Percentiles rank a stretch among this genome's conserved stretches.
Conservation (phyloP, 2,329 filamentous ascomycete species). For the Phaeophleospora eucalypticola region DNA sequence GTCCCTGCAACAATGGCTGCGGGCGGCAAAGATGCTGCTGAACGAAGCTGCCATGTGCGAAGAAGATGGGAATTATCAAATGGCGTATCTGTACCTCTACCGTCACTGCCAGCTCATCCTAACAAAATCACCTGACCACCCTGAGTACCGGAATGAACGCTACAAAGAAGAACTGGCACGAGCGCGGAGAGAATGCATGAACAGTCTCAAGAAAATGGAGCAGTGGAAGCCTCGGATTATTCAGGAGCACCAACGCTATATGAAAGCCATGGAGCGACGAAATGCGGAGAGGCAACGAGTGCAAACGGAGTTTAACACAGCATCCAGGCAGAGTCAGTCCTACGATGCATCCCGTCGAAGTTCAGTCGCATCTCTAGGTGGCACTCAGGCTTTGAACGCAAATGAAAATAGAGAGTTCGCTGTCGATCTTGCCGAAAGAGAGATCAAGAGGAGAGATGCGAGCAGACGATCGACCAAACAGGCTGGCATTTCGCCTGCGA, state of each 20-base stretch:
- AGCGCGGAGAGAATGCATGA: constrained; percentile 59
- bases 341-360: constrained; percentile 14
- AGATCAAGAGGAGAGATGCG: constrained; percentile 65
- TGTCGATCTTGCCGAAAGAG: constrained; percentile 68
- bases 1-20: constrained; percentile 52
- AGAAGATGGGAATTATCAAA: constrained; percentile 77
- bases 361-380: constrained; percentile 12
- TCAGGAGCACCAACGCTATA: constrained; percentile 65
- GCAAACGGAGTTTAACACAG: constrained; percentile 18
- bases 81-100: constrained; percentile 87
- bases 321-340: constrained; percentile 9
- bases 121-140: constrained; percentile 69
- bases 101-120: constrained; percentile 83
- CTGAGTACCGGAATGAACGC: constrained; percentile 65
- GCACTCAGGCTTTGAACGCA: constrained; percentile 54
- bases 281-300: constrained; percentile 27
- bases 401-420: constrained; percentile 70
- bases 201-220: constrained; percentile 69
- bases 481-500: constrained; percentile 51
- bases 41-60: constrained; percentile 77
- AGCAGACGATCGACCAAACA: constrained; percentile 48
- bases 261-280: constrained; percentile 46
- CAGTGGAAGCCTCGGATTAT: constrained; percentile 74
- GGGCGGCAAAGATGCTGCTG: constrained; percentile 28
- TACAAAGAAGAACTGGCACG: constrained; percentile 51